Evolutionary conservation across 2,329 filamentous ascomycete species (phyloP), one percentile per base, ranked within the genome.

Genomic region (Pezicula radicicola): DNA sequence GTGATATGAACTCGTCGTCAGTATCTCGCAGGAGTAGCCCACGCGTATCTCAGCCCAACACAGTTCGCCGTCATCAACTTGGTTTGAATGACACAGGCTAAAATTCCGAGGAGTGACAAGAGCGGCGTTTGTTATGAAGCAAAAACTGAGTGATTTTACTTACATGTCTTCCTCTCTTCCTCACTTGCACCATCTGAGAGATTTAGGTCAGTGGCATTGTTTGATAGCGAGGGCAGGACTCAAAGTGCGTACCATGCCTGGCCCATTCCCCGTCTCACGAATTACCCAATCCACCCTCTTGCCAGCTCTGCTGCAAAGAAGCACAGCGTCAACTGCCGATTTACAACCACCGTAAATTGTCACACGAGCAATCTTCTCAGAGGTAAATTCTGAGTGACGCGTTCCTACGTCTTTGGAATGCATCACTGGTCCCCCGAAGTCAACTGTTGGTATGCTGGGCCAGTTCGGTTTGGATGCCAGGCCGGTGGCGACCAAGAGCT

Each of bases 251-350:
- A 33, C 30, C 53, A 53, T 49, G 6, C 53, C 50, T 6, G 53
- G 55, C 6, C 55, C 53, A 36, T 53, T 55, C 1, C 53, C 55
- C 7, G 49, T 40, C 4, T 48, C 48, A 12, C 55, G 50, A 27
- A 55, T 55, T 10, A 55, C 28, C 55, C 55, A 57, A 21, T 55
- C 53, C 10, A 55, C 50, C n/a, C 46, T 48, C 42, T 57, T 57
- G 3, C 55, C 52, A 13, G 49, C 43, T 30, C 39, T 19, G 10
- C 52, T 39, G 27, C 48, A 53, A 12, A 50, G 44, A 18, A 45
- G 53, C 13, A 53, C 45, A 13, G 55, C 45, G 46, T 57, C 55
- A 10, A 51, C 28, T 4, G 50, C 53, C 3, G 50, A 55, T 36
- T 55, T 55, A 40, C 50, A 51, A 6, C 53, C 55, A 5, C 53